phyloP scores from a whole-genome alignment of 495 filamentous ascomycete species.

The Aspergillus biplanus region DNA sequence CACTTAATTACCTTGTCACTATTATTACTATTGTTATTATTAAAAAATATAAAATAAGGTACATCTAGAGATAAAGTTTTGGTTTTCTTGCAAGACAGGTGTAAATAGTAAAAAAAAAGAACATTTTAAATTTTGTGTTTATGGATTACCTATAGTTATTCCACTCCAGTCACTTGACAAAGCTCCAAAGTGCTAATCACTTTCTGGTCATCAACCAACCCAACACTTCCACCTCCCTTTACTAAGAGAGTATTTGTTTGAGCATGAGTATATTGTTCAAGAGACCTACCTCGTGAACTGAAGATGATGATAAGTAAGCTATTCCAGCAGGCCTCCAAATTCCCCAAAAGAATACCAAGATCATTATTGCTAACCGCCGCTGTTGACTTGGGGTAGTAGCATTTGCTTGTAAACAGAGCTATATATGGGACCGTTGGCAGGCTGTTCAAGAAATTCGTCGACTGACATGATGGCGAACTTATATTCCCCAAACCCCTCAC shows the following conservation, averaged over 20 bases:
- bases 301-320: conserved; percentile 15
- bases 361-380: conserved; percentile 7
- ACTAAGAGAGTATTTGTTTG: conserved; percentile 14
- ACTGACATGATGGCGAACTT: conserved; percentile 14
- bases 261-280: not conserved
- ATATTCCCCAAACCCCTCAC: not conserved
- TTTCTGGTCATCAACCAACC: too few relatives aligned
- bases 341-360: conserved; percentile 5
- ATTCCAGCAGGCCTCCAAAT: conserved; percentile 6
- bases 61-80: too few relatives aligned
- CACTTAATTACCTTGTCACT: too few relatives aligned
- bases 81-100: too few relatives aligned
- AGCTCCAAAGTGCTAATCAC: too few relatives aligned
- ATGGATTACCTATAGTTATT: too few relatives aligned
- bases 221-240: conserved; percentile 11
- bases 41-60: too few relatives aligned
- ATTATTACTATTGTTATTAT: too few relatives aligned
- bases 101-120: too few relatives aligned
- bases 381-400: not conserved
- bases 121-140: too few relatives aligned
- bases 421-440: conserved; percentile 9
- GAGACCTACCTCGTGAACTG: not conserved
- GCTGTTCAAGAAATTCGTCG: not conserved
- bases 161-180: too few relatives aligned
- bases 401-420: conserved; percentile 4